Conservation (phyloP, 176 grass and related monocot genomes). For the Aegilops bicornis region DNA sequence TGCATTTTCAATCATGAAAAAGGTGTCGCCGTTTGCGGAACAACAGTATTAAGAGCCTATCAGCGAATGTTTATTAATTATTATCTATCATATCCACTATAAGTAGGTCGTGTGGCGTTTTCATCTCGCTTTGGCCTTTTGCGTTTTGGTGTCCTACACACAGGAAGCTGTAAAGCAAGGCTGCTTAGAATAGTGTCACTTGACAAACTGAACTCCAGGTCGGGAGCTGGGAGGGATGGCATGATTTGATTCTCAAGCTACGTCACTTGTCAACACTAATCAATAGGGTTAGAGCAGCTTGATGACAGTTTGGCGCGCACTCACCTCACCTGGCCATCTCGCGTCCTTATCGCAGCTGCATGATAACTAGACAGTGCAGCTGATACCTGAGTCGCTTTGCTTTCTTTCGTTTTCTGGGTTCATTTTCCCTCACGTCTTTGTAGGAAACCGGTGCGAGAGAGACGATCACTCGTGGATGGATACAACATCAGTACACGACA, state of each 20-base stretch:
- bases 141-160: background rate
- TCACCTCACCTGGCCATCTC: background rate
- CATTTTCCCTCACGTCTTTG: background rate
- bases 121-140: background rate
- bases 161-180: background rate
- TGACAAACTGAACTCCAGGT: no score
- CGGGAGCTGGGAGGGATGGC: no score
- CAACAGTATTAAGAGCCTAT: background rate
- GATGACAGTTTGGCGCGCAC: background rate
- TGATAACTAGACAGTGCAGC: background rate
- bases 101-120: background rate
- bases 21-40: background rate
- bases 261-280: background rate
- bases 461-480: background rate
- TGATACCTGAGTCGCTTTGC: background rate
- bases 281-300: background rate
- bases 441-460: background rate
- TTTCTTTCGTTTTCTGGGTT: background rate
- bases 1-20: background rate
- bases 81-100: background rate
- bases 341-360: background rate
- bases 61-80: background rate
- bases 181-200: background rate
- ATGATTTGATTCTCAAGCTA: background rate
- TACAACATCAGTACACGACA: background rate